These are phyloP conservation scores for Penicillium longicatenatum DNA, from an alignment of 495 filamentous ascomycete species.

Conservation along the genomic window DNA sequence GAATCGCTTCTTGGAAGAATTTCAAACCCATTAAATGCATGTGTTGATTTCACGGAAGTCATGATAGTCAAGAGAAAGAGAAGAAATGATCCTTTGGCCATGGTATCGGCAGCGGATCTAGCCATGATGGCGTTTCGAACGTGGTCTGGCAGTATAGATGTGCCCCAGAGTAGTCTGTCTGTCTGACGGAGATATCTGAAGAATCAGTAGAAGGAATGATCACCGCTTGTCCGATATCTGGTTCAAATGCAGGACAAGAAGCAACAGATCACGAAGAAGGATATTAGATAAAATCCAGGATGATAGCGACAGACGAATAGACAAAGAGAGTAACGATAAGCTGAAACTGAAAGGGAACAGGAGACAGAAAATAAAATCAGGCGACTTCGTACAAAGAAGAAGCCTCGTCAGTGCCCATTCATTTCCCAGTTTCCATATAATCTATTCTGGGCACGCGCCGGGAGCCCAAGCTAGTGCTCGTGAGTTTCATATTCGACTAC, in stretches of 20 bases:
- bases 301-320: constrained; percentile 1
- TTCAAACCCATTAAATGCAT: constrained; percentile 30
- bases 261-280: constrained; percentile 7
- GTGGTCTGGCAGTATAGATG: background rate
- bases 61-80: constrained; percentile 32
- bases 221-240: background rate
- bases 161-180: background rate
- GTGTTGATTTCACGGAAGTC: constrained; percentile 28
- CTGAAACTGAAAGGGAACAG: constrained; percentile 12
- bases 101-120: constrained; percentile 9
- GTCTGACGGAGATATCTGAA: background rate
- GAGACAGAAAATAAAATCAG: background rate
- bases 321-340: constrained; percentile 17
- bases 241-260: constrained; percentile 1
- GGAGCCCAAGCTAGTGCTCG: constrained; percentile 26
- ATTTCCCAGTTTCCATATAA: constrained; percentile 11
- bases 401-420: constrained; percentile 7
- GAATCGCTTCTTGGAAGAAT: constrained; percentile 38
- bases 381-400: constrained; percentile 10
- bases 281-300: background rate
- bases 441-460: constrained; percentile 37
- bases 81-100: constrained; percentile 16
- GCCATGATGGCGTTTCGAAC: constrained; percentile 21
- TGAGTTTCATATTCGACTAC: constrained; percentile 24
- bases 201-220: background rate